Conservation (phyloP, 179 eudicot genomes). For the Vitellaria paradoxa region DNA sequence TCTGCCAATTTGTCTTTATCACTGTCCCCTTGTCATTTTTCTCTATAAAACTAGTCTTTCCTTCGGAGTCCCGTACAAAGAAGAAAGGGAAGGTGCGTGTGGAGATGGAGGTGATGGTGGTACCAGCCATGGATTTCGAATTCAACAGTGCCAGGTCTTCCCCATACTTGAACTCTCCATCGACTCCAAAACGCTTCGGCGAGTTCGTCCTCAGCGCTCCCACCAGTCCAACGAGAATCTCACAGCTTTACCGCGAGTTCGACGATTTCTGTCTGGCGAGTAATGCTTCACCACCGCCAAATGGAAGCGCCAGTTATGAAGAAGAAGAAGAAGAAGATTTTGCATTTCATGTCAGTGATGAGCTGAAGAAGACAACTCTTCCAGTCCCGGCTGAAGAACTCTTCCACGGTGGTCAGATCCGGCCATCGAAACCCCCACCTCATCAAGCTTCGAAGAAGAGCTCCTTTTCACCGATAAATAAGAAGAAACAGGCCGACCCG, state of each 20-base stretch:
- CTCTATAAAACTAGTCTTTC: no score
- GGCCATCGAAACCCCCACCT: conserved; percentile 10
- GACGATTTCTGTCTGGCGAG: conserved; percentile 10
- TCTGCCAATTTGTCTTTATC: no score
- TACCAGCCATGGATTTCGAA: conserved; percentile 16
- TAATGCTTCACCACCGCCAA: conserved; percentile 9
- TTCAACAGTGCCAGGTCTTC: conserved; percentile 13
- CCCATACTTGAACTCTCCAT: not conserved
- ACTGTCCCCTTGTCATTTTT: no score
- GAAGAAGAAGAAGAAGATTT: conserved; percentile 18
- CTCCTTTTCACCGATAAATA: conserved; percentile 11
- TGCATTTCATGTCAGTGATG: conserved; percentile 16
- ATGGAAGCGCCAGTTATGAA: conserved; percentile 24
- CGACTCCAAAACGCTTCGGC: conserved; percentile 18
- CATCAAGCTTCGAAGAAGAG: not conserved
- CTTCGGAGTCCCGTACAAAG: no score
- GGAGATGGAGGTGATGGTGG: conserved; percentile 17
- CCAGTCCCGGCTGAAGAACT: conserved; percentile 22
- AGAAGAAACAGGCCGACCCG: conserved; percentile 23
- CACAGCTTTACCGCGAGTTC: conserved; percentile 3
- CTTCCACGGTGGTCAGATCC: conserved; percentile 25
- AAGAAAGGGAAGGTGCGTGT: no score
- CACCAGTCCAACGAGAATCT: conserved; percentile 1
- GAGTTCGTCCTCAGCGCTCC: conserved; percentile 7
- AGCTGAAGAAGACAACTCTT: not conserved